These are phyloP conservation scores for Citrus medica DNA, from an alignment of 345 rosid genomes.

Conservation along the genomic window DNA sequence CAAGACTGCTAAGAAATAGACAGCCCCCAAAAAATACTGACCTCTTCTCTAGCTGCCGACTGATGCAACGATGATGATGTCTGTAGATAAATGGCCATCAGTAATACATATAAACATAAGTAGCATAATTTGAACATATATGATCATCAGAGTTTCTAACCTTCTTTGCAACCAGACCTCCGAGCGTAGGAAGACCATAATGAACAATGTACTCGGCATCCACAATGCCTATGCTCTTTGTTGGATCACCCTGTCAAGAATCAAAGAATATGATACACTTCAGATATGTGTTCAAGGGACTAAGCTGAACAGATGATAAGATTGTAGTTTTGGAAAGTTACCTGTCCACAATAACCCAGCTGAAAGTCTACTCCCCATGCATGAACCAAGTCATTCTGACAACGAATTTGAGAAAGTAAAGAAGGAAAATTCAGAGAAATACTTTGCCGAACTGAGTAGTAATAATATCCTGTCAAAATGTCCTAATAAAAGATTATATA, in stretches of 20 bases:
- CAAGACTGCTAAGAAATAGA: neutral
- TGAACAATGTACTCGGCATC: constrained; percentile 73
- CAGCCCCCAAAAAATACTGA: constrained; percentile 20
- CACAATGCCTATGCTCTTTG: constrained; percentile 67
- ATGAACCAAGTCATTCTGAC: constrained; percentile 68
- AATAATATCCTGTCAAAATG: neutral
- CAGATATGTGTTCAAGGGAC: neutral
- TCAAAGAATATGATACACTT: constrained; percentile 5
- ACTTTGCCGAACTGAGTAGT: neutral
- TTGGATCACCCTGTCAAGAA: constrained; percentile 64
- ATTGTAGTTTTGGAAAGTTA: neutral
- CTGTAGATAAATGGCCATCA: constrained; percentile 22
- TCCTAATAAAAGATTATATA: constrained; percentile 10
- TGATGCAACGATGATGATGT: constrained; percentile 18
- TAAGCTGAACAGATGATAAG: neutral
- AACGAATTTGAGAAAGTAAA: neutral
- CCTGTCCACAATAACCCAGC: constrained; percentile 88
- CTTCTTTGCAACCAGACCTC: constrained; percentile 42
- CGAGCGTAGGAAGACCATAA: constrained; percentile 64
- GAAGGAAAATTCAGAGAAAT: neutral
- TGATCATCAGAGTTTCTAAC: neutral
- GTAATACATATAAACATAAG: neutral
- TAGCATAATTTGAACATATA: neutral
- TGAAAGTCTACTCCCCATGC: constrained; percentile 81
- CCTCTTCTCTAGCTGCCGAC: constrained; percentile 44